Base-by-base conservation (phyloP, 768 basidiomycete species). In the Phaeotremella skinneri region DNA sequence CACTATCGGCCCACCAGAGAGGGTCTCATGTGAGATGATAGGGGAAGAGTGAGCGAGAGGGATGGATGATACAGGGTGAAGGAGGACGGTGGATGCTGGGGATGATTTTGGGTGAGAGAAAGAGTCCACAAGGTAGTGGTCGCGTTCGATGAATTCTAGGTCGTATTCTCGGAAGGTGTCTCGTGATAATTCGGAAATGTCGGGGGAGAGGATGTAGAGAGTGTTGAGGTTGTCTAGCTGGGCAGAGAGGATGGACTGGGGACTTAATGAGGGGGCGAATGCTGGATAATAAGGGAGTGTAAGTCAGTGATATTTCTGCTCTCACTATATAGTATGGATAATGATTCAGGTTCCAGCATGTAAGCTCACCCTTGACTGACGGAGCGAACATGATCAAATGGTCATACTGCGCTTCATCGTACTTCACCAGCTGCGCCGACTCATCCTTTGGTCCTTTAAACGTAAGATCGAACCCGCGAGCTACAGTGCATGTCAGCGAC, bases 131-230 rank as follows among this genome's bases (percentile, higher is more conserved):
- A 96, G 83, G 1, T 87, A 86, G 0, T 87, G 87, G 1, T 86
- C 86, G 1, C 91, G 88, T 4, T 91, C 90, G 17, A 89, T 88
- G 25, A 90, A 86, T 52, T 91, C 84, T 56, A 98, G 82, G 34
- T 88, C 89, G 81, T 98, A 98, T 80, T 99, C 96, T 49, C 90
- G 77, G 0, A 91, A 90, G 55, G 94, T 93, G 79, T 41, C 88
- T 80, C 2, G 85, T 86, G 78, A 87, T 83, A 79, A 83, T 86
- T 66, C 79, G 6, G 76, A 67, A 39, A 79, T 53, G 23, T 57
- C 39, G 13, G 87, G 80, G 1, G 89, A 87, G 59, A 94, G 83
- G 2, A 87, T 84, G 66, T 96, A 79, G 64, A 99, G 83, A 56
- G 98, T 80, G 80, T 97, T 96, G 55, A 88, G 85, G 16, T 69